phyloP scores from a whole-genome alignment of 2,329 filamentous ascomycete genomes.

The Beauveria brongniartii region DNA sequence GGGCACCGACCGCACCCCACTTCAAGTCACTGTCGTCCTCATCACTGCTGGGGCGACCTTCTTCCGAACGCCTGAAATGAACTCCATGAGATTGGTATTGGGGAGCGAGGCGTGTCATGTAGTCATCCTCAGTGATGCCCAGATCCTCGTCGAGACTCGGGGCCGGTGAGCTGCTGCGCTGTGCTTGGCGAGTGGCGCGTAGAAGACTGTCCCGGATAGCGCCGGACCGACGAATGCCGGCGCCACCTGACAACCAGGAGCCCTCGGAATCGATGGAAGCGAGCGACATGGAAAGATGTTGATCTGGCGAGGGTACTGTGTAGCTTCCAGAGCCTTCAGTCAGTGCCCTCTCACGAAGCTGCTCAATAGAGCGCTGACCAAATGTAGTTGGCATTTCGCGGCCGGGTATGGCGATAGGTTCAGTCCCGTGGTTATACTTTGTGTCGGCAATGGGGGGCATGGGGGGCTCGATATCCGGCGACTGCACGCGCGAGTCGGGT shows the following conservation, averaged over 20 bases:
- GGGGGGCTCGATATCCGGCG: constrained; percentile 55
- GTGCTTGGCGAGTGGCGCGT: constrained; percentile 22
- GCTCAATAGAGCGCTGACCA: constrained; percentile 31
- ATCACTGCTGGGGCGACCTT: constrained; percentile 50
- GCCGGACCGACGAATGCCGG: constrained; percentile 39
- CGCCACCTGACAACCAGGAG: constrained; percentile 84
- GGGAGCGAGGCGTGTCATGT: constrained; percentile 46
- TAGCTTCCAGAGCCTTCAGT: constrained; percentile 7
- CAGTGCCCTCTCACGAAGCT: constrained; percentile 9
- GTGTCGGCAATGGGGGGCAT: constrained; percentile 26
- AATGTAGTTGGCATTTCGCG: constrained; percentile 40
- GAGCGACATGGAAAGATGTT: constrained; percentile 72
- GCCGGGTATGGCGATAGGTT: constrained; percentile 20
- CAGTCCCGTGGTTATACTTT: constrained; percentile 15
- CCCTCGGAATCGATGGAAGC: constrained; percentile 93
- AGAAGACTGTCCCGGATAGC: constrained; percentile 35
- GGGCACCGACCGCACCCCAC: constrained; percentile 43
- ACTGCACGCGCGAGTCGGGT: constrained; percentile 72
- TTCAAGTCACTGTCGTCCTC: constrained; percentile 45
- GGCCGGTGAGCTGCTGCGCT: constrained; percentile 31
- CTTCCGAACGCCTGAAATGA: constrained; percentile 37
- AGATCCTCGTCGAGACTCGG: constrained; percentile 55
- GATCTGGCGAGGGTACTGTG: constrained; percentile 40
- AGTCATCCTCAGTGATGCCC: constrained; percentile 59
- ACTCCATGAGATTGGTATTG: constrained; percentile 18